Evolutionary conservation across 768 basidiomycete species (phyloP).

Genomic region (Leccinum disarticulatum): DNA sequence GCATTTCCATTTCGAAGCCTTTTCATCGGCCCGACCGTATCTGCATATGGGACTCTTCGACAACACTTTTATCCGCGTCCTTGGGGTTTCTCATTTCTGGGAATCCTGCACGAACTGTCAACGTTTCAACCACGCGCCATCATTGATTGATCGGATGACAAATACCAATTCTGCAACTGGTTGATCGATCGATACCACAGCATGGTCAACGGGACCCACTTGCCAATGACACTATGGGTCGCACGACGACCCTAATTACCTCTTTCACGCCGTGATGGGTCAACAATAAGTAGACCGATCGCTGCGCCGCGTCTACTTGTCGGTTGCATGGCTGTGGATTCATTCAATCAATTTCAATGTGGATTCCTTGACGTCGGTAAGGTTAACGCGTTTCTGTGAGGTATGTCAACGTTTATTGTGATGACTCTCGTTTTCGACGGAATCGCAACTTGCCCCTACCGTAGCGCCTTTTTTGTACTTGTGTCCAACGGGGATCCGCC

Average conservation of each 20-base stretch:
- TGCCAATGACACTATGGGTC: background rate
- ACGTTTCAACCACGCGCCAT: background rate
- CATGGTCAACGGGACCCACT: background rate
- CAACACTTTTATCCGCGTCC: background rate
- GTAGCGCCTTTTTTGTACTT: background rate
- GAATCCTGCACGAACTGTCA: background rate
- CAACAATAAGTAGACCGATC: background rate
- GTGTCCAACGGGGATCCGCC: background rate
- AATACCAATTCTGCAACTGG: background rate
- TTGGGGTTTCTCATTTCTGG: background rate
- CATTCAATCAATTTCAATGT: background rate
- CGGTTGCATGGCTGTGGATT: background rate
- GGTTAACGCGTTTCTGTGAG: background rate
- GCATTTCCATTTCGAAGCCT: background rate
- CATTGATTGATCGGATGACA: background rate
- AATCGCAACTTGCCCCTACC: background rate
- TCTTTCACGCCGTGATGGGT: background rate
- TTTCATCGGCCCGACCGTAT: background rate
- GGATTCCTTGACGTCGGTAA: background rate
- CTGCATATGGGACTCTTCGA: background rate
- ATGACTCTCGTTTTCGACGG: background rate
- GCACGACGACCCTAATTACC: background rate
- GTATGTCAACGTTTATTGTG: background rate
- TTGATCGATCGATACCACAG: background rate
- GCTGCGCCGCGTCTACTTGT: background rate